These are phyloP conservation scores for Talinum fruticosum DNA, from an alignment of 148 eudicot genomes.

Conservation along the genomic window DNA sequence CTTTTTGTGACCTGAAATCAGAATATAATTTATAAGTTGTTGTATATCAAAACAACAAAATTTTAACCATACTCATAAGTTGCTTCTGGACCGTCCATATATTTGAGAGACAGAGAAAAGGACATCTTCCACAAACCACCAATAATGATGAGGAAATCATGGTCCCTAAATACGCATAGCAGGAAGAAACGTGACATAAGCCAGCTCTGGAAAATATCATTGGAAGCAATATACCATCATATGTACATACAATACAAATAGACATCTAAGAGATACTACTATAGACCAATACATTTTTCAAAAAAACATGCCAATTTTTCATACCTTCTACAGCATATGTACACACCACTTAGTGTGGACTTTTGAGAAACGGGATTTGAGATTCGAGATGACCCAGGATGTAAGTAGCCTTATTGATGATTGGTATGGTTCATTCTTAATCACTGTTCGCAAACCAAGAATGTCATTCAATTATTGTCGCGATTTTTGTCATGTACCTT, in stretches of 20 bases:
- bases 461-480: not conserved
- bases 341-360: no score
- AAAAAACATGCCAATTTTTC: no score
- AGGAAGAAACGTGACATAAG: not conserved
- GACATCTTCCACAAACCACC: not conserved
- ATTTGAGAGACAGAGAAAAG: not conserved
- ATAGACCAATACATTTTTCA: not conserved
- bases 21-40: no score
- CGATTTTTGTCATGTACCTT: slow-evolving; percentile 8
- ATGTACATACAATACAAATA: slow-evolving; percentile 2
- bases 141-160: not conserved
- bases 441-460: not conserved
- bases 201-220: not conserved
- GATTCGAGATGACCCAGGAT: not conserved
- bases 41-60: no score
- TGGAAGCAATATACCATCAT: not conserved
- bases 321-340: no score
- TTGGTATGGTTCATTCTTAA: not conserved
- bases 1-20: no score
- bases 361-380: no score
- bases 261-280: no score
- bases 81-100: not conserved
- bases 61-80: not conserved
- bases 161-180: not conserved
- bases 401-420: not conserved